Evolutionary conservation across 148 eudicot species (phyloP), one percentile per base, ranked within the genome.

Genomic region (Salicornia ramosissima): DNA sequence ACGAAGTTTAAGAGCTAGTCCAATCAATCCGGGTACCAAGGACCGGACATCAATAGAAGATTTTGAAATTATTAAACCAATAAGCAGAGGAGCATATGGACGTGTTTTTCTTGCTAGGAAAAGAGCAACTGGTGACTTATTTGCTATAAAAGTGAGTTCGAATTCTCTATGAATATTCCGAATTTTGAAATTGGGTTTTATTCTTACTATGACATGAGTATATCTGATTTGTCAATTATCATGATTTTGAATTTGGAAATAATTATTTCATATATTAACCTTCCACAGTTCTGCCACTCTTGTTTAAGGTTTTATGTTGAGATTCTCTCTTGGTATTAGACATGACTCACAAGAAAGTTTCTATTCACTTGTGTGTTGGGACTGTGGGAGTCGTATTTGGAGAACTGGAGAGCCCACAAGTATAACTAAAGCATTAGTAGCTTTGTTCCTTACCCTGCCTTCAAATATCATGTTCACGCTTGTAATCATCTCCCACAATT

Each of bases 81-180:
- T 95, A 67, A 95, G 99, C 72, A 90, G 99, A 89, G 99, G 99
- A 28, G 97, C 99, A 58, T 95, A 87, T 75, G 99, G 99, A 69
- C 88, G 99, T 58, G 99, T 95, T 75, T 95, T 95, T 65, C 84
- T 95, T 75, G 97, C 99, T 52, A 87, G 83, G 77, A 95, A 95
- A 79, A 84, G 93, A 83, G 87, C 97, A 73, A 91, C 99, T 21
- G 99, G 99, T 16, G 99, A 95, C 80, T 78, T 89, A 65, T 95
- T 95, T 82, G 99, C 99, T 42, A 95, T 95, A 64, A 95, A 95
- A 91, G 99, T 95, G 78, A 70, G 73, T 39, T 70, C 12, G 59
- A 14, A 4, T 5, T 5, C 63, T 26, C 52, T n/a, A 16, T 53
- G 21, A 24, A 14, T 12, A 11, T 42, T 43, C 25, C 45, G 49